A percentile compares a stretch with the other conserved stretches of the same genome.
Conservation (phyloP, 306 rosid species). For the Crotalaria pallida region DNA sequence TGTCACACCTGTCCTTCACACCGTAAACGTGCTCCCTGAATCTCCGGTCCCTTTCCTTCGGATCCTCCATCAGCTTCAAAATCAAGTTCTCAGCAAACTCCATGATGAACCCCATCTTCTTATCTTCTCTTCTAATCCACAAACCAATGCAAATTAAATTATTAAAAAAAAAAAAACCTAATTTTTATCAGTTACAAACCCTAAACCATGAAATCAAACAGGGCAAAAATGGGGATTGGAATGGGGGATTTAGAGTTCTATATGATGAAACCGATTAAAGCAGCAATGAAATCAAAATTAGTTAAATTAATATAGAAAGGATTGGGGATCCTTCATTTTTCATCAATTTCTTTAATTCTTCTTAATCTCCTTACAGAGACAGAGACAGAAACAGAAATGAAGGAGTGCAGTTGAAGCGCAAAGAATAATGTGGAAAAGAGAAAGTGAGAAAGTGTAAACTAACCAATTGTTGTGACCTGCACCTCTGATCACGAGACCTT, state of each 20-base stretch:
- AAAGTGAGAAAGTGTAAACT: background rate
- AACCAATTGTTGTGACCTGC: constrained; percentile 13
- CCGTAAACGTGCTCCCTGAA: constrained; percentile 62
- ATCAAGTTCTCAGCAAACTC: constrained; percentile 89
- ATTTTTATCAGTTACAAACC: background rate
- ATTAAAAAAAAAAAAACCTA: constrained; percentile 2
- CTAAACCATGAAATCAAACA: background rate
- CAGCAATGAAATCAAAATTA: too few relatives aligned
- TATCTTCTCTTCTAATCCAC: constrained; percentile 4
- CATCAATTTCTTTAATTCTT: background rate
- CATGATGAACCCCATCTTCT: constrained; percentile 79
- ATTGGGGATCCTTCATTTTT: too few relatives aligned
- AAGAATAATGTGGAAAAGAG: background rate
- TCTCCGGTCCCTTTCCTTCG: constrained; percentile 81
- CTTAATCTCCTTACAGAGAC: background rate
- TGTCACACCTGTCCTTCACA: constrained; percentile 44
- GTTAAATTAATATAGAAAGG: too few relatives aligned
- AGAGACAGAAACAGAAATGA: too few relatives aligned
- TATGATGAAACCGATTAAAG: background rate
- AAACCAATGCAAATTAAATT: background rate
- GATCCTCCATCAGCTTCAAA: constrained; percentile 84
- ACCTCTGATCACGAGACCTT: background rate
- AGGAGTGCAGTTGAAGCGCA: background rate
- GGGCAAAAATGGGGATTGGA: background rate
- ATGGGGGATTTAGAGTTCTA: background rate